Evolutionary conservation across 192 early-diverging fungal species (phyloP).

Genomic region (Coemansia sp.): DNA sequence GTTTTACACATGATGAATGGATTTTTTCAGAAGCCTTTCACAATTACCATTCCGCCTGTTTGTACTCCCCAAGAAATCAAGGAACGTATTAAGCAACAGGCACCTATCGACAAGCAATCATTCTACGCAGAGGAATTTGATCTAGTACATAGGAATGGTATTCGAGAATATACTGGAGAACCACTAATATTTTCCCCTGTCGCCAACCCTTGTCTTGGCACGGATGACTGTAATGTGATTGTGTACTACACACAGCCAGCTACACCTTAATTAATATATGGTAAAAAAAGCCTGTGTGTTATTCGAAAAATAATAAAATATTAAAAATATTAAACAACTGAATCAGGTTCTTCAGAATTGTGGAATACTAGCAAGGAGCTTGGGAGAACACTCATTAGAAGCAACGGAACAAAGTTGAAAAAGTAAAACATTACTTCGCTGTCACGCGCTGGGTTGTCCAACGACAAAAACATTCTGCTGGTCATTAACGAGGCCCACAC

Average conservation of each 20-base stretch:
- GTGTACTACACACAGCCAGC: not conserved
- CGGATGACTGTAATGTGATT: not conserved
- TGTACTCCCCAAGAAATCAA: not conserved
- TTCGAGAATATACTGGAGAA: not conserved
- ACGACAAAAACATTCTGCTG: slow-evolving; percentile 11
- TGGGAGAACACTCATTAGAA: slow-evolving; percentile 6
- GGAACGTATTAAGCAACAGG: not conserved
- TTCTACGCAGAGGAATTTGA: not conserved
- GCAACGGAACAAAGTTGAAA: slow-evolving; percentile 19
- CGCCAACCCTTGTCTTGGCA: not conserved
- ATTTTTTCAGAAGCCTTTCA: not conserved
- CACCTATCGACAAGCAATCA: not conserved
- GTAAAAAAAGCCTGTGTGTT: not conserved
- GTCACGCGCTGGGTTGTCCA: slow-evolving; percentile 16
- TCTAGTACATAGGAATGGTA: not conserved
- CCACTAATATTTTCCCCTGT: not conserved
- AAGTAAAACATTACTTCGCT: slow-evolving; percentile 26
- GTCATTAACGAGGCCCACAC: slow-evolving; percentile 28
- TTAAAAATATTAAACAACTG: not conserved
- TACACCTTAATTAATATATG: not conserved
- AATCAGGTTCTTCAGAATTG: not conserved
- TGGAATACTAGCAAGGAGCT: not conserved
- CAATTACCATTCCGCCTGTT: not conserved
- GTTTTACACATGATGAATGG: not conserved
- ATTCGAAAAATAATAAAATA: not conserved